These are phyloP conservation scores for Podaxis mareebaensis DNA, from an alignment of 768 basidiomycete genomes.

Conservation along the genomic window DNA sequence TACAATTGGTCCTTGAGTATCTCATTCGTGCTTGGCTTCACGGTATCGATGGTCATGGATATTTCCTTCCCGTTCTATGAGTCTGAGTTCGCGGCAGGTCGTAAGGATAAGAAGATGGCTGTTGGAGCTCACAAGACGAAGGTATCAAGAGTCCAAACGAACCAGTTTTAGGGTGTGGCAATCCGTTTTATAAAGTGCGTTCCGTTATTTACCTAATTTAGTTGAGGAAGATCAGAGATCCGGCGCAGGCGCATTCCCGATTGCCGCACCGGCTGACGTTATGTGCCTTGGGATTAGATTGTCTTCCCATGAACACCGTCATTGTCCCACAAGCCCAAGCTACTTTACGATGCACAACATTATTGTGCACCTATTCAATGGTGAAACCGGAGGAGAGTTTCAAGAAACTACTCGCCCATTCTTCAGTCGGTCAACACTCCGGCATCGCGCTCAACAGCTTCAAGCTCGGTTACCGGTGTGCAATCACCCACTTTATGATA, in stretches of 20 bases:
- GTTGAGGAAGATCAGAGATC: background rate
- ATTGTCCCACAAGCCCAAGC: background rate
- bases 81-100: background rate
- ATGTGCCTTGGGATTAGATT: background rate
- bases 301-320: background rate
- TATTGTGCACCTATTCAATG: background rate
- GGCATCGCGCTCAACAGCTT: background rate
- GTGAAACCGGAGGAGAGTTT: background rate
- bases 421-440: background rate
- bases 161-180: background rate
- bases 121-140: background rate
- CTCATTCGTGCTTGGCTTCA: constrained; percentile 24
- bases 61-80: background rate
- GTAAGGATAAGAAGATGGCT: background rate
- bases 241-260: background rate
- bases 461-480: background rate
- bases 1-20: constrained; percentile 40
- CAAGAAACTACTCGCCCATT: background rate
- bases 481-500: background rate
- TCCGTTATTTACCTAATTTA: background rate
- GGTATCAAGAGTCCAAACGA: constrained; percentile 1
- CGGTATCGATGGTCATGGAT: background rate
- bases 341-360: background rate
- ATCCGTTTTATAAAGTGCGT: background rate
- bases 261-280: background rate